Evolutionary conservation across 148 eudicot species (phyloP), one percentile per base, ranked within the genome.

Genomic region (Hydrangea macrophylla): DNA sequence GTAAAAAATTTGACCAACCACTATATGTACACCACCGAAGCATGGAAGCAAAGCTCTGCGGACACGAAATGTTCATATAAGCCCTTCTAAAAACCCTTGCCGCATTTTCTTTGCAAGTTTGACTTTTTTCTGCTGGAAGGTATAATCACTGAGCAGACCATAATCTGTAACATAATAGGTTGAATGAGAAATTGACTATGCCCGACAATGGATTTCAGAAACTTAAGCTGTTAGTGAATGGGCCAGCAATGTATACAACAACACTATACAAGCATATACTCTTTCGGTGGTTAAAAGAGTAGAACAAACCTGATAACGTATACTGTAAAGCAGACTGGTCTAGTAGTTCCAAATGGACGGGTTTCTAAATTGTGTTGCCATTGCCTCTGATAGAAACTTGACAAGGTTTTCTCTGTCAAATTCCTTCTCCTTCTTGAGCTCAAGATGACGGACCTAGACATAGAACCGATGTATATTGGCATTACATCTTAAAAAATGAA

Each of bases 371-470:
- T 90, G 98, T 67, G 88, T 76, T 9, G 88, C 79, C 85, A 86
- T 83, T 40, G 92, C 98, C 60, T 86, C 86, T 36, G 60, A 73
- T 23, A 94, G 86, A 79, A 90, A 94, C 59, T 78, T 86, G 67
- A 82, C 77, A 40, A 90, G 87, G 54, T 71, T 63, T 74, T 72
- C 89, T 67, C 85, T 81, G 42, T 83, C 86, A 25, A 94, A 83
- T 75, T 86, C 96, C 71, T 86, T 94, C 66, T 74, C 92, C 82
- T 63, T 88, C 77, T 94, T 94, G 28, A 85, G 85, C 73, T 90
- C 98, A 56, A 94, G 90, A 82, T 88, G 96, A 55, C 96, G 98
- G 65, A 94, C 89, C 98, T 90, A 73, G 57, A 30, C 69, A 84
- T 17, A 55, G 42, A 53, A 65, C 57, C 33, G 45, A 48, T 39